Evolutionary conservation across 2,329 filamentous ascomycete genomes (phyloP), one percentile per base, ranked within the genome.

Genomic region (Elsinoe necatrix): DNA sequence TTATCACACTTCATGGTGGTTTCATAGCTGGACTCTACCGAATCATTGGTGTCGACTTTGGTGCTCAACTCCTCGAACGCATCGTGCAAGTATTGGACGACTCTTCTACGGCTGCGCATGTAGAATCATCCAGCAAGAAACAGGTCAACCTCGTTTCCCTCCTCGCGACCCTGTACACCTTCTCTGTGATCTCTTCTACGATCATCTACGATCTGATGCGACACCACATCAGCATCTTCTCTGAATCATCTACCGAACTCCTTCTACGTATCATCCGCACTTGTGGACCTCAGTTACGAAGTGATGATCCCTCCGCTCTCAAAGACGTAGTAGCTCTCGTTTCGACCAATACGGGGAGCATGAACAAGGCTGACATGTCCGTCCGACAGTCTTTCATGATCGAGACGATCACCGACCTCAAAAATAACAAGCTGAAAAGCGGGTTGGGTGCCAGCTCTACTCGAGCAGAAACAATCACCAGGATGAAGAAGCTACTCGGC

Each of bases 321-420:
- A 95, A 95, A 68, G 89, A 95, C 60, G 93, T 98, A 60, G 85
- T 95, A 4, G 75, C 85, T 9, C 77, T 89, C 51, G 80, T 97
- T 58, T 87, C 89, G 61, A 83, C 85, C 20, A 82, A 85, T 1
- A 80, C 91, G 2, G 76, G 81, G 0, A 83, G 82, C 59, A 74
- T 79, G 34, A 87, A 86, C 3, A 82, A 87, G 64, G 75, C 76
- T 11, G 86, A 83, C 18, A 75, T 95, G 25, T 92, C 90, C 1
- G 87, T 91, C 8, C 84, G 93, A 57, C 96, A 92, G 1, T 95
- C 87, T 63, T 96, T 96, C 72, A 97, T 97, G 91, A 87, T 98
- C 54, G 92, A 97, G 66, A 93, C 87, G 0, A 95, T 98, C 69
- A 89, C 87, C 58, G 89, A 95, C 65, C 77, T 98, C 27, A 95